These are phyloP conservation scores for Micractinium sp. DNA, from an alignment of 139 green algal genomes.

Conservation along the genomic window DNA sequence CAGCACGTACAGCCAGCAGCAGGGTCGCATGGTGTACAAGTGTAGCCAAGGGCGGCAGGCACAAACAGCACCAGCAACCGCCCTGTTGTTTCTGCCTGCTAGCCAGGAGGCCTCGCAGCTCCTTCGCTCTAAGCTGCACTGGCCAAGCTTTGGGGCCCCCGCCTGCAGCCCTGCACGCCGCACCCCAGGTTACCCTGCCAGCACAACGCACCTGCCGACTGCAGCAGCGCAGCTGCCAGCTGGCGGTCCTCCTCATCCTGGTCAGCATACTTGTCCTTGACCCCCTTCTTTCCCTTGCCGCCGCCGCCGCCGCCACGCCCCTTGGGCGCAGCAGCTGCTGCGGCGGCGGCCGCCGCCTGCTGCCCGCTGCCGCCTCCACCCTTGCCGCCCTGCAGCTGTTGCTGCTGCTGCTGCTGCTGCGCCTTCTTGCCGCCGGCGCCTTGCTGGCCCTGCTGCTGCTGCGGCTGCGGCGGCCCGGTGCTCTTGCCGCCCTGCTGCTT, in stretches of 20 bases:
- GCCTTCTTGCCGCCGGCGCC: slow-evolving; percentile 30
- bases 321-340: slow-evolving; percentile 8
- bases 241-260: slow-evolving; percentile 94
- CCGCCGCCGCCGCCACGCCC: neutral
- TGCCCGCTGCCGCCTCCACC: slow-evolving; percentile 6
- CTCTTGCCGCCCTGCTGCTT: slow-evolving; percentile 50
- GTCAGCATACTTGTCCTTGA: slow-evolving; percentile 85
- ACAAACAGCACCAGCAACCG: neutral
- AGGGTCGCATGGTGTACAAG: neutral
- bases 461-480: neutral
- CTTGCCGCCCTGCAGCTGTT: neutral
- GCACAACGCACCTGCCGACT: slow-evolving; percentile 48
- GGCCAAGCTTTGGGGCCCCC: neutral
- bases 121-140: neutral
- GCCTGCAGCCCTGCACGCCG: neutral
- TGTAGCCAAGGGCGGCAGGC: neutral
- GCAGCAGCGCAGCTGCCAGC: slow-evolving; percentile 76
- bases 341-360: slow-evolving; percentile 28
- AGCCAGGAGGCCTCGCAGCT: too few species aligned
- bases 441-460: slow-evolving; percentile 7
- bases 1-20: neutral
- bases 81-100: neutral
- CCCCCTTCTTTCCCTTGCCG: slow-evolving; percentile 76
- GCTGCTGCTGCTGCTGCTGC: slow-evolving; percentile 36
- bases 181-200: slow-evolving; percentile 17